A percentile compares a stretch with the other conserved stretches of the same genome.
Evolutionary conservation across 306 rosid species (phyloP).

Genomic region (Medicago lupulina): DNA sequence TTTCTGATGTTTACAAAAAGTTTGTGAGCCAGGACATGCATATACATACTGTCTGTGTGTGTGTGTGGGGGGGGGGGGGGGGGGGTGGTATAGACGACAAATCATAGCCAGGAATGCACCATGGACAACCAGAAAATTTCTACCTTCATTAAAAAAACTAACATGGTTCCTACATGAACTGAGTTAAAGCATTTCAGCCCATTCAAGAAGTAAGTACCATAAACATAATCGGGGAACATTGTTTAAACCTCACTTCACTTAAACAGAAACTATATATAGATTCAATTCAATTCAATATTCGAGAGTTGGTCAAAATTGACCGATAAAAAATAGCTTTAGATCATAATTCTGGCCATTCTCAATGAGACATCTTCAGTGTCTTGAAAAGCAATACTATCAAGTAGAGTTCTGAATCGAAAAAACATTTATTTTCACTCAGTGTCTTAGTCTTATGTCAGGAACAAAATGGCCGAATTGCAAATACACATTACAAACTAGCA

Average conservation of each 20-base stretch:
- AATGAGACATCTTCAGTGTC: neutral
- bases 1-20: neutral
- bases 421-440: neutral
- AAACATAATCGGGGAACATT: conserved; percentile 25
- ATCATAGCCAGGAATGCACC: neutral
- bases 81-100: neutral
- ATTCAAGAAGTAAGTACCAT: conserved; percentile 11
- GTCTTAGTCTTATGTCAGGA: neutral
- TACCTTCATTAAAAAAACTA: conserved; percentile 22
- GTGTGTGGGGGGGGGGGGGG: too few species aligned
- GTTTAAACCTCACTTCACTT: conserved; percentile 14
- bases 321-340: neutral
- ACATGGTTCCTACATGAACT: conserved; percentile 1
- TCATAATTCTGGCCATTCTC: neutral
- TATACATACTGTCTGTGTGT: too few species aligned
- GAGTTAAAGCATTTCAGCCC: neutral
- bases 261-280: conserved; percentile 20
- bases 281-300: neutral
- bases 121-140: conserved; percentile 21
- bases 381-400: neutral
- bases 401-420: neutral
- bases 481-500: neutral
- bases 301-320: too few species aligned
- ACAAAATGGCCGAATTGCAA: neutral
- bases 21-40: neutral